Percentiles rank a stretch among this genome's conserved stretches.
These are phyloP conservation scores for Neurospora tetraspora DNA, from an alignment of 495 filamentous ascomycete genomes.

Conservation along the genomic window DNA sequence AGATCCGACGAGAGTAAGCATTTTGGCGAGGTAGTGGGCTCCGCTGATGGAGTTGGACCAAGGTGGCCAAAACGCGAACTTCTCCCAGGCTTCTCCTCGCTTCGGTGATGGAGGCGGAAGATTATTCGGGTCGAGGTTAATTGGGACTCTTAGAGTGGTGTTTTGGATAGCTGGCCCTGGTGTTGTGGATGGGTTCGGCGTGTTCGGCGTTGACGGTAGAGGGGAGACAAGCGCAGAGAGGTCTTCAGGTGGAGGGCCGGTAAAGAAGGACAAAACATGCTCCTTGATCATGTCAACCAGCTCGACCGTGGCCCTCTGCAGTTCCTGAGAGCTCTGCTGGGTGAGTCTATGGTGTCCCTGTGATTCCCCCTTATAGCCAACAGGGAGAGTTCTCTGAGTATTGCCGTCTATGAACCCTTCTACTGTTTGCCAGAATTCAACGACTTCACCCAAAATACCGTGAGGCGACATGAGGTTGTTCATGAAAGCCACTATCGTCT, in stretches of 20 bases:
- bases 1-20: constrained; percentile 67
- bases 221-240: constrained; percentile 77
- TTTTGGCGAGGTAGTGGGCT: constrained; percentile 73
- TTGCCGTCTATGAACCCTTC: constrained; percentile 84
- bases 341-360: constrained; percentile 77
- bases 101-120: constrained; percentile 66
- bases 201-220: constrained; percentile 58
- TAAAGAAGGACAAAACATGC: constrained; percentile 68
- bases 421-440: constrained; percentile 89
- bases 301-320: constrained; percentile 70
- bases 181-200: constrained; percentile 44
- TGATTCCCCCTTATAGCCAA: constrained; percentile 76
- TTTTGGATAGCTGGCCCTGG: constrained; percentile 11
- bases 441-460: constrained; percentile 77
- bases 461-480: constrained; percentile 59
- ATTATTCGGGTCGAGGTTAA: constrained; percentile 68
- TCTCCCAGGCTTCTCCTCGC: constrained; percentile 78
- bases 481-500: constrained; percentile 63
- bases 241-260: constrained; percentile 84
- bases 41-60: constrained; percentile 82
- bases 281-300: constrained; percentile 74
- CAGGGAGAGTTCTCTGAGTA: constrained; percentile 68
- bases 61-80: constrained; percentile 94
- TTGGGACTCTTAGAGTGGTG: constrained; percentile 48
- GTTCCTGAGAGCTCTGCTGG: constrained; percentile 52